A percentile compares a stretch with the other conserved stretches of the same genome.
Conservation (phyloP, 768 basidiomycete genomes). For the Lactarius sanguifluus region DNA sequence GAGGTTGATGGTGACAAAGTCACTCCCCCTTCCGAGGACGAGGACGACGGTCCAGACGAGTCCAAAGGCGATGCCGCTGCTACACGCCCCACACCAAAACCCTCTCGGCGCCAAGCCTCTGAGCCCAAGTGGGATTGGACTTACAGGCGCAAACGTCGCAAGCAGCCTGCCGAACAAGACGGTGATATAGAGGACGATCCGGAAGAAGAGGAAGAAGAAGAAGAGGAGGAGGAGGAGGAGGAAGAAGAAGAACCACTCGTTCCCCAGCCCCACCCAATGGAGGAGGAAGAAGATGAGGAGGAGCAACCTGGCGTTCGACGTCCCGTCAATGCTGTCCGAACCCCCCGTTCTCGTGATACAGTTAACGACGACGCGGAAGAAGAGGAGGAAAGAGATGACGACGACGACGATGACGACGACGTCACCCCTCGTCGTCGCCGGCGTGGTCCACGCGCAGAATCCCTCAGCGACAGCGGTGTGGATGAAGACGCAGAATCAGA, state of each 20-base stretch:
- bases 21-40: constrained; percentile 16
- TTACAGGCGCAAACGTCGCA: constrained; percentile 36
- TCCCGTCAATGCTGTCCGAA: constrained; percentile 29
- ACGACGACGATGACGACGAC: constrained; percentile 28
- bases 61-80: constrained; percentile 29
- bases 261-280: constrained; percentile 38
- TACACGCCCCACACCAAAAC: constrained; percentile 36
- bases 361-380: constrained; percentile 30
- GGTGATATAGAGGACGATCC: constrained; percentile 37
- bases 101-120: constrained; percentile 69
- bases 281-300: constrained; percentile 48
- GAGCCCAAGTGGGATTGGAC: constrained; percentile 89
- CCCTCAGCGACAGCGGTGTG: constrained; percentile 24
- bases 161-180: constrained; percentile 39
- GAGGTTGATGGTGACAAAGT: constrained; percentile 55
- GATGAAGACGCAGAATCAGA: constrained; percentile 32
- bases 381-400: constrained; percentile 32
- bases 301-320: constrained; percentile 26
- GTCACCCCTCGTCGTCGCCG: constrained; percentile 25
- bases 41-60: constrained; percentile 29
- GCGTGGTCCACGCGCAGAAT: constrained; percentile 23
- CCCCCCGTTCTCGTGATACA: constrained; percentile 24
- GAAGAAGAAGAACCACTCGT: constrained; percentile 40
- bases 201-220: constrained; percentile 50
- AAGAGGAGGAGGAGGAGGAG: constrained; percentile 48